Evolutionary conservation across 257 asterid genomes (phyloP), one percentile per base, ranked within the genome.

Genomic region (Thymus quinquecostatus): DNA sequence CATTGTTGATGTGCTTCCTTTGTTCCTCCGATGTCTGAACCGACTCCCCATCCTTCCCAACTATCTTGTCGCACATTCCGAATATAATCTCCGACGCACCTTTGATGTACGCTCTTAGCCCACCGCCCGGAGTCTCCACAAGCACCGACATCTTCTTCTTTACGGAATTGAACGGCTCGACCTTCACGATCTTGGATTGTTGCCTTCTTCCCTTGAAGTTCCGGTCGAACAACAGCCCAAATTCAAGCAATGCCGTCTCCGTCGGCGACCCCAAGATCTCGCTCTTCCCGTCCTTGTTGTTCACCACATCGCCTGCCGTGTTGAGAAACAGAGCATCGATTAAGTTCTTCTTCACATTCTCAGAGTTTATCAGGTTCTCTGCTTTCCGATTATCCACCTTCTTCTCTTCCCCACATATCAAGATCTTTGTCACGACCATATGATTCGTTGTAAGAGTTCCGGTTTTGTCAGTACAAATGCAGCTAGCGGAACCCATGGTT

Each of bases 391-490:
- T 66, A 60, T 84, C 86, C 1, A 87, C 72, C 4, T 62, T 69
- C 78, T 78, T 84, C 41, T 83, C 72, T 50, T 89, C 89, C 11
- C 90, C 96, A n/a, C 83, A 81, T n/a, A 84, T 74, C 92, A 94
- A 91, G 53, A 82, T 21, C 64, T 83, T 84, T 1, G 79, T 81
- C 28, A 91, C 92, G 8, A 84, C 89, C 97, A 91, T 91, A 64
- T 82, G 94, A 73, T 91, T 91, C 66, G 96, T 88, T 21, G 97
- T 91, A 69, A 91, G 70, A 4, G 97, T 91, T 58, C 97, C 96
- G 0, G 97, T 91, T 76, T 91, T 91, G 56, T 91, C 97, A 0
- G 97, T 86, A 76, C 97, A 91, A 13, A 91, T 89, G 83, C 90
- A 76, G 58, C 73, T 85, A 8, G 89, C 96, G 9, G 97, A 91